Conservation (phyloP, 176 grass and related monocot species). For the Cocos nucifera region DNA sequence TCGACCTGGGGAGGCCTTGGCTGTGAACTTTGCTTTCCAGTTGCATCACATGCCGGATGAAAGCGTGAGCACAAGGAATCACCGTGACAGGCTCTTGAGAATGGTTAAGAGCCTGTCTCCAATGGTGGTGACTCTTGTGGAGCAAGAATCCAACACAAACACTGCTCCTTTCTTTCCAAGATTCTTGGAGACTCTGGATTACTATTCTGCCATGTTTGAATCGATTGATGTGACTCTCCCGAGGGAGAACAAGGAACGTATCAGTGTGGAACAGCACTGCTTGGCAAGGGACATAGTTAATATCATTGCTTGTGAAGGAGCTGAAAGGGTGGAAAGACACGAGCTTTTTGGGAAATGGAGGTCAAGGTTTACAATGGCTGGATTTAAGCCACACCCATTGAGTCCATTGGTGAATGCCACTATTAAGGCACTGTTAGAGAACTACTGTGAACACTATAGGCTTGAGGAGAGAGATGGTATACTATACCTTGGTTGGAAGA, state of each 20-base stretch:
- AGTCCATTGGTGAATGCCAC: constrained; percentile 73
- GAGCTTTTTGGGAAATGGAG: constrained; percentile 89
- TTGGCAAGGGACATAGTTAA: constrained; percentile 87
- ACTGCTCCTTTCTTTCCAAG: constrained; percentile 58
- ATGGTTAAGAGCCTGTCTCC: constrained; percentile 63
- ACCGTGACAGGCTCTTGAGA: constrained; percentile 66
- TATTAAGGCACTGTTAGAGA: constrained; percentile 73
- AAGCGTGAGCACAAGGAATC: constrained; percentile 75
- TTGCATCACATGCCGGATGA: constrained; percentile 86
- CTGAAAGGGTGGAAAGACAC: constrained; percentile 72
- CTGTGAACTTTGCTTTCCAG: constrained; percentile 89
- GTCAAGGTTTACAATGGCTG: constrained; percentile 72
- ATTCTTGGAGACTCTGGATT: constrained; percentile 73
- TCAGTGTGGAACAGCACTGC: constrained; percentile 87
- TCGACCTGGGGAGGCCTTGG: constrained; percentile 43
- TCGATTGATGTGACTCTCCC: constrained; percentile 71
- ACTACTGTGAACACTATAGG: constrained; percentile 69
- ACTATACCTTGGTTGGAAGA: constrained; percentile 92
- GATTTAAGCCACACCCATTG: constrained; percentile 64
- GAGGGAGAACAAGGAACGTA: constrained; percentile 55
- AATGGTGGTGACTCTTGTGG: constrained; percentile 79
- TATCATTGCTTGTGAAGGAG: constrained; percentile 76
- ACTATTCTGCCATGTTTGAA: constrained; percentile 86
- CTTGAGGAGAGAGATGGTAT: constrained; percentile 67
- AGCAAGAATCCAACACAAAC: constrained; percentile 93